These are phyloP conservation scores for Lactifluus rugatus DNA, from an alignment of 768 basidiomycete species.

Conservation along the genomic window DNA sequence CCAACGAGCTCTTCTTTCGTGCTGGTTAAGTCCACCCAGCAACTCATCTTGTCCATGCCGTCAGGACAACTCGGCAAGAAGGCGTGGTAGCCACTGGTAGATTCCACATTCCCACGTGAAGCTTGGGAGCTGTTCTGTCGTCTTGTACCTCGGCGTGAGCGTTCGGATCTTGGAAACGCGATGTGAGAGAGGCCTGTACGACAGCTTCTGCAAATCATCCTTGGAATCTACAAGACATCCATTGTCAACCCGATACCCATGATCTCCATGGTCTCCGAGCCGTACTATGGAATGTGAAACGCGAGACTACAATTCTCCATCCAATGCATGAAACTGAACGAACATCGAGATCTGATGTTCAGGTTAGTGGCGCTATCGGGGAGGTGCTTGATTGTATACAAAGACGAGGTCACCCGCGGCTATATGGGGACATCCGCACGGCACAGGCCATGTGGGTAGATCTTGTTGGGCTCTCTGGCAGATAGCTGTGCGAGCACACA, in stretches of 20 bases:
- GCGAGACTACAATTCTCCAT: slow-evolving; percentile 2
- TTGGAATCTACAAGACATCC: slow-evolving; percentile 1
- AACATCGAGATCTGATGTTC: slow-evolving; percentile 2
- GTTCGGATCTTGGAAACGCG: neutral
- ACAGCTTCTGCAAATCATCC: neutral
- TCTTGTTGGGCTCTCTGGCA: neutral
- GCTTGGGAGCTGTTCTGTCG: neutral
- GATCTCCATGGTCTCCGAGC: neutral
- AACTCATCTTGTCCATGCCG: neutral
- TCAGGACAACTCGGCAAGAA: neutral
- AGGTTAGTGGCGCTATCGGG: neutral
- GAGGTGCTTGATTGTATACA: neutral
- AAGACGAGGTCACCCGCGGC: too few relatives aligned
- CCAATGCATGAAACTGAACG: slow-evolving; percentile 4
- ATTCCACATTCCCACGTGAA: slow-evolving; percentile 1
- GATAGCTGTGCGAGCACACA: slow-evolving; percentile 1
- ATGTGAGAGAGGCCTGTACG: neutral
- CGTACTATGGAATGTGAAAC: neutral
- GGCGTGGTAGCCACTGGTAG: neutral
- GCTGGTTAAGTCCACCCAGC: neutral
- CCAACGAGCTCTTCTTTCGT: neutral
- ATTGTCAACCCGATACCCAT: neutral
- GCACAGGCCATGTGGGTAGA: slow-evolving; percentile 10
- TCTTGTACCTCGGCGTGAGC: slow-evolving; percentile 2
- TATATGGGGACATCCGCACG: too few relatives aligned